These are phyloP conservation scores for Fragaria iinumae DNA, from an alignment of 306 rosid species.

Conservation along the genomic window DNA sequence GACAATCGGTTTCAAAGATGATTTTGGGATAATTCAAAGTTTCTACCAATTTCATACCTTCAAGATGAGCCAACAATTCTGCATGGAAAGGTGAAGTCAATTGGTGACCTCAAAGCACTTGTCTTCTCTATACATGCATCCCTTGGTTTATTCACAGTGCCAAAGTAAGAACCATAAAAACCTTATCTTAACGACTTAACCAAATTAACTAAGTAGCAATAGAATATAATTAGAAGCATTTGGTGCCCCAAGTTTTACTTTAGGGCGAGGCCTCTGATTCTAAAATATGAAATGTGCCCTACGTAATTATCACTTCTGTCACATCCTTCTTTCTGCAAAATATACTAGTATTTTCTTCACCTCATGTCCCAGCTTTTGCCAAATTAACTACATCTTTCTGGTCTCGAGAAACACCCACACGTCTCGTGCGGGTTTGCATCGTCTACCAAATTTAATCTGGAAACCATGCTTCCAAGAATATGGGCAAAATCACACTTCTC, in stretches of 20 bases:
- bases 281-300: neutral
- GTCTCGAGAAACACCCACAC: slow-evolving; percentile 10
- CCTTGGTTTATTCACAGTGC: neutral
- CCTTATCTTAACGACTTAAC: neutral
- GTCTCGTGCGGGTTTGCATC: slow-evolving; percentile 7
- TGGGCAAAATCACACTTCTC: too few species aligned
- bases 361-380: neutral
- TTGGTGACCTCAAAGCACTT: neutral
- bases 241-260: neutral
- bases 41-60: too few species aligned
- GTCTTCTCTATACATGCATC: neutral
- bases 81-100: too few species aligned
- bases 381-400: neutral
- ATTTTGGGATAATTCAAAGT: too few species aligned
- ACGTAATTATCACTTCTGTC: neutral
- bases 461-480: too few species aligned
- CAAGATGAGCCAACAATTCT: too few species aligned
- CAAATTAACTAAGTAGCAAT: neutral
- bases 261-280: neutral
- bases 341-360: neutral
- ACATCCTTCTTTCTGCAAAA: neutral
- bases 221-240: slow-evolving; percentile 2
- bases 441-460: neutral
- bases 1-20: too few species aligned
- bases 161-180: neutral